Evolutionary conservation across 208 protist genomes (phyloP), one percentile per base, ranked within the genome.

Genomic region (Crithidia acanthocephali): DNA sequence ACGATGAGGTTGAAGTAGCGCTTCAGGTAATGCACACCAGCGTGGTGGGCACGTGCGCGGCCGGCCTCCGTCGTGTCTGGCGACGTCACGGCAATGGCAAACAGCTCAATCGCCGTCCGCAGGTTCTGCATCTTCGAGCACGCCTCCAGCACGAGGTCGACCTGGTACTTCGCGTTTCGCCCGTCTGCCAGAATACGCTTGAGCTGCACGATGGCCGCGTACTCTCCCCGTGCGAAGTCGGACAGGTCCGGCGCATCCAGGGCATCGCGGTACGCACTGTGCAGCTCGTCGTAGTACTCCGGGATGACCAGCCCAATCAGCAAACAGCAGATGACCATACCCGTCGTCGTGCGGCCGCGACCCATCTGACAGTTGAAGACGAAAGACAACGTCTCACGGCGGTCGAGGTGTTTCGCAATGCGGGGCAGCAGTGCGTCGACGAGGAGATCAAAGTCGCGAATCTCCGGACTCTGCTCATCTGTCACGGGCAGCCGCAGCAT

Each of bases 351-450:
- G 60, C 91, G 91, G 18, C 91, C 91, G 13, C 91, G 86, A 25
- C 91, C 91, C 91, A 96, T 96, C 73, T 96, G 91, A 58, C 91
- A 96, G 69, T 96, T 96, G 69, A 96, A 96, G 30, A 96, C 88
- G 67, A 96, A 96, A 13, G 91, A 96, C 7, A 94, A 68, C 53
- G 91, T 88, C 67, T 93, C 88, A 30, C 81, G 79, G 27, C 82
- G 82, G 64, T 90, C 87, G 33, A 87, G 76, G 74, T 92, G 87
- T 47, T 88, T 66, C 23, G 84, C 80, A 59, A 96, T 92, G 57
- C 71, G 81, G 0, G 91, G 91, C 42, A 96, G 78, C 35, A 96
- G 72, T 16, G 73, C 79, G 0, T 64, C 55, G 15, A 93, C 85
- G 35, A 96, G 87, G 0, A 78, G 52, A 64, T 96, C 91, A 67